Conservation (phyloP, 495 filamentous ascomycete genomes). For the Saxispiralis lemnorum region DNA sequence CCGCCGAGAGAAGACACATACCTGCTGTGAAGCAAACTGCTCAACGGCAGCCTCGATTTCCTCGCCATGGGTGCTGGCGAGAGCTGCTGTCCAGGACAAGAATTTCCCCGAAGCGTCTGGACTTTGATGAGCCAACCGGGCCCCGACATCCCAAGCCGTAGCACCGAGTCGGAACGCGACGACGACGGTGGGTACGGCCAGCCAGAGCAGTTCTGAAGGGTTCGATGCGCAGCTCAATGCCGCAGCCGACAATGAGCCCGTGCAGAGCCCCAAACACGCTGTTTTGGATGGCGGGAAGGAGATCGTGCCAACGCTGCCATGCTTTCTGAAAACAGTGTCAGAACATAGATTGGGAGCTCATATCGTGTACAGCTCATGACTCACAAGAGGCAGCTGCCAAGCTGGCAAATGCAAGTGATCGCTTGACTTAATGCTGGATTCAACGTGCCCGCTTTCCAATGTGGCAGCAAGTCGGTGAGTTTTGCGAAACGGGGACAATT, state of each 20-base stretch:
- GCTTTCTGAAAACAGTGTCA: neutral
- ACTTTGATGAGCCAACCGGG: neutral
- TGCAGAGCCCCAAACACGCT: constrained; percentile 3
- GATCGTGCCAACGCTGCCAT: neutral
- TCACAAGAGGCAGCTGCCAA: neutral
- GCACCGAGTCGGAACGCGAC: constrained; percentile 9
- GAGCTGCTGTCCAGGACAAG: constrained; percentile 15
- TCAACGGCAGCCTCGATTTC: neutral
- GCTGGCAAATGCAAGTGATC: constrained; percentile 1
- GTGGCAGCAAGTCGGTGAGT: neutral
- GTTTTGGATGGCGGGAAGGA: neutral
- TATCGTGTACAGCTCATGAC: neutral
- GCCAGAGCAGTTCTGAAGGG: neutral
- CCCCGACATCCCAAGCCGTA: constrained; percentile 10
- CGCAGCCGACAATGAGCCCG: constrained; percentile 2
- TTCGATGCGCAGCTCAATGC: constrained; percentile 2
- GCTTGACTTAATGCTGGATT: constrained; percentile 4
- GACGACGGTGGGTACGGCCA: neutral
- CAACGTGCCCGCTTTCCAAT: constrained; percentile 1
- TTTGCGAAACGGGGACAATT: constrained; percentile 2
- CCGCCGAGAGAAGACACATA: too few species aligned
- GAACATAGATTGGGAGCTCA: neutral
- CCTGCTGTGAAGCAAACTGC: neutral
- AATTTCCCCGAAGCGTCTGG: neutral
- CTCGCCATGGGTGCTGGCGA: neutral